Percentiles rank a stretch among this genome's conserved stretches.
These are phyloP conservation scores for Pleurotus tuoliensis DNA, from an alignment of 768 basidiomycete species.

Conservation along the genomic window DNA sequence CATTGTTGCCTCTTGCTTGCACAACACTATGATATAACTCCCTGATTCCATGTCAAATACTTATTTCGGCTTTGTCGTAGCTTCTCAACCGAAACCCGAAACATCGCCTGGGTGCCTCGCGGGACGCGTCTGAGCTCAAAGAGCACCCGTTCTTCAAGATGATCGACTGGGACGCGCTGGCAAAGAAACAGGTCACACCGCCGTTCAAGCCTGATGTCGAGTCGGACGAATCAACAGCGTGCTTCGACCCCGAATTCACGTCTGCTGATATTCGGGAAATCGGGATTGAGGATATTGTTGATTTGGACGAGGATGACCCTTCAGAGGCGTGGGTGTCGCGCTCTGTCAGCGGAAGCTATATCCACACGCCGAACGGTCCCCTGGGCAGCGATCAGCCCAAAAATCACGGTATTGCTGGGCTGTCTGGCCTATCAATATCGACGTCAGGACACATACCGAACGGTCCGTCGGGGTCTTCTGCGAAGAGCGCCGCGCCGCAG, in stretches of 20 bases:
- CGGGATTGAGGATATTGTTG: constrained; percentile 47
- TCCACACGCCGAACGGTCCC: constrained; percentile 75
- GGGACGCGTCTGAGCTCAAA: constrained; percentile 92
- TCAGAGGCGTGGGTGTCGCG: constrained; percentile 66
- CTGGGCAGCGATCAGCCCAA: constrained; percentile 54
- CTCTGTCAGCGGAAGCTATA: constrained; percentile 32
- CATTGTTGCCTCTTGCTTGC: constrained; percentile 2
- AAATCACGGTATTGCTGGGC: constrained; percentile 4
- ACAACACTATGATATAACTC: background rate
- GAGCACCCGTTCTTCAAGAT: constrained; percentile 90
- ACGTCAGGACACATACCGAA: constrained; percentile 14
- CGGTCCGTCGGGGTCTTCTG: constrained; percentile 14
- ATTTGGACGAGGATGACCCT: constrained; percentile 60
- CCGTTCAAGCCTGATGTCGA: constrained; percentile 98
- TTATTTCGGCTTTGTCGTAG: constrained; percentile 35
- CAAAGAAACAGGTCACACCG: constrained; percentile 85
- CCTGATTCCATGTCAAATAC: background rate
- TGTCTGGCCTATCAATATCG: constrained; percentile 11
- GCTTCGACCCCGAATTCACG: constrained; percentile 99
- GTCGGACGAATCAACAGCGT: constrained; percentile 96
- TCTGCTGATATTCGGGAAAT: constrained; percentile 80
- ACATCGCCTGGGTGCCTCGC: constrained; percentile 87
- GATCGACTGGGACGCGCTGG: constrained; percentile 90
- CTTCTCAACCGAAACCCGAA: constrained; percentile 98
- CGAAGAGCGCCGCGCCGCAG: constrained; percentile 17